Conservation (phyloP, 2,329 filamentous ascomycete genomes). For the Exophiala oligosperma region DNA sequence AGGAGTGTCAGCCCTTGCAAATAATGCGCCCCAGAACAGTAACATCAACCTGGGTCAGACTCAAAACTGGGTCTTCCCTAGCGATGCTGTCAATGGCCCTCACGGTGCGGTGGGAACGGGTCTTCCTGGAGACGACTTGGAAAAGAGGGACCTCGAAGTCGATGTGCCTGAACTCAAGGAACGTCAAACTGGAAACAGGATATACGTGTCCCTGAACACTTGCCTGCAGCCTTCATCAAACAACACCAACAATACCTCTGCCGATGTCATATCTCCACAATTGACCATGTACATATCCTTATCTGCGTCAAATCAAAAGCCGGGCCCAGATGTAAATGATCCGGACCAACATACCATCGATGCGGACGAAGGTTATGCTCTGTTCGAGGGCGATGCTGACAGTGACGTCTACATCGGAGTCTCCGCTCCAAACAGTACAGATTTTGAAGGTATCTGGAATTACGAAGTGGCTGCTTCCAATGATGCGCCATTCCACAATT, state of each 20-base stretch:
- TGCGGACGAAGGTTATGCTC: conserved; percentile 70
- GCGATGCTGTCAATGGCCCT: conserved; percentile 52
- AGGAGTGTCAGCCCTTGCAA: conserved; percentile 53
- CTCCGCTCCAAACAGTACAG: conserved; percentile 65
- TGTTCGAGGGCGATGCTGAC: conserved; percentile 61
- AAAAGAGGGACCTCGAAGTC: conserved; percentile 21
- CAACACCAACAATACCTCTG: conserved; percentile 44
- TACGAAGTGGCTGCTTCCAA: conserved; percentile 81
- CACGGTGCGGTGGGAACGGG: conserved; percentile 37
- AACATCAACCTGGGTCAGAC: conserved; percentile 65
- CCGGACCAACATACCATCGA: conserved; percentile 48
- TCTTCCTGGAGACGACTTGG: conserved; percentile 34
- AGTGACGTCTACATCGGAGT: conserved; percentile 76
- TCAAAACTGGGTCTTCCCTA: conserved; percentile 65
- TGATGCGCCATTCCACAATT: conserved; percentile 70
- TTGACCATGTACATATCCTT: conserved; percentile 76
- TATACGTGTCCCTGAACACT: conserved; percentile 85
- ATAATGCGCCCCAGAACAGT: conserved; percentile 63
- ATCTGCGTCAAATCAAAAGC: conserved; percentile 61
- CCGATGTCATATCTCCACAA: conserved; percentile 61
- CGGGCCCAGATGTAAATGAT: conserved; percentile 60
- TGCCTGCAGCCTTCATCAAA: conserved; percentile 72
- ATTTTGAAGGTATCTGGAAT: conserved; percentile 68
- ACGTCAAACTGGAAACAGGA: conserved; percentile 21
- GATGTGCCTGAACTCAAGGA: conserved; percentile 20